Evolutionary conservation across 2,329 filamentous ascomycete genomes (phyloP), one percentile per base, ranked within the genome.

Genomic region (Didymella exigua): DNA sequence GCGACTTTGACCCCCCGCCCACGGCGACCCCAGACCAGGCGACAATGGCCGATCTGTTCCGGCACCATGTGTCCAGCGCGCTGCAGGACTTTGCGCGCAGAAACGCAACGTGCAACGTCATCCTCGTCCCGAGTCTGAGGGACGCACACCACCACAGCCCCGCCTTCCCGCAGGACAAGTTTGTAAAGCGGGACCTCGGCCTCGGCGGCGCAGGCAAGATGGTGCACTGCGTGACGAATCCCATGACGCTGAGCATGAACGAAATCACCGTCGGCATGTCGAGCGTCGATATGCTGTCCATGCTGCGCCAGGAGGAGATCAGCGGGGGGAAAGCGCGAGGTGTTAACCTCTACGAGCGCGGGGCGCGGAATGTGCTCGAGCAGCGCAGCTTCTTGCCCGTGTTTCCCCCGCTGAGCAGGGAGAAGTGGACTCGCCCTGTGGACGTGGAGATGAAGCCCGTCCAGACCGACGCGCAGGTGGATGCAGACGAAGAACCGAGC

Each of bases 321-420:
- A 75, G 79, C 5, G 82, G 84, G 18, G 84, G 83, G 1, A 81
- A 79, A 43, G 81, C 83, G 0, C 73, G 74, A 8, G 82, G 87
- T 48, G 73, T 81, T 0, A 86, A 90, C 62, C 66, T 90, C 23
- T 80, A 93, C 67, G 85, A 87, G 14, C 79, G 93, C n/a, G 76
- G 93, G 41, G 86, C 89, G 5, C 83, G 86, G 18, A 88, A 95
- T 63, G 75, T 99, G 16, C 85, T 99, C 53, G 89, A 96, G 75
- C 95, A 98, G 77, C 82, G 93, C 6, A 92, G 95, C 70, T 98
- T 93, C 75, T 91, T 91, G 67, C 95, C 95, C 0, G 77, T 98
- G 0, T 97, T 93, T 69, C 95, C 95, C 5, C 87, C 93, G 0
- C 83, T 87, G 11, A 86, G 89, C 45, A 82, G 92, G 43, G 81